phyloP scores from a whole-genome alignment of 352 stramenopile genomes.

The Plasmopara muralis region DNA sequence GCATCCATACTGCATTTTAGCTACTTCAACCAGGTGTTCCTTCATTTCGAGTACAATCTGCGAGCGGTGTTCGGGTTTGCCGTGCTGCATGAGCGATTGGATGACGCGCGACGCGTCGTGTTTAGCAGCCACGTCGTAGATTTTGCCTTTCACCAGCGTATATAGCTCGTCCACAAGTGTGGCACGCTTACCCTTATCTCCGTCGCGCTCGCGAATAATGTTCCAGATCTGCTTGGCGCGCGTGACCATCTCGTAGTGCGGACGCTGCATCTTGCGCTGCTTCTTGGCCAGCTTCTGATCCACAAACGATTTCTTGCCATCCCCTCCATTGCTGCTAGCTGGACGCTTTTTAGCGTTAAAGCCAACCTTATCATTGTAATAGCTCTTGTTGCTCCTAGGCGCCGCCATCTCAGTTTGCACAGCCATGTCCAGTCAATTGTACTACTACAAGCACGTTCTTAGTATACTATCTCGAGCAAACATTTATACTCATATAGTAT shows the following conservation, averaged over 20 bases:
- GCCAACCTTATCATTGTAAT: constrained; percentile 17
- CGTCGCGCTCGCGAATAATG: constrained; percentile 85
- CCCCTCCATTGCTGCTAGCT: constrained; percentile 30
- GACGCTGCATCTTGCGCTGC: constrained; percentile 91
- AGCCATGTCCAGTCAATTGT: constrained; percentile 34
- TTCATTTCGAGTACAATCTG: constrained; percentile 89
- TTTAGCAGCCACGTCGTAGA: constrained; percentile 92
- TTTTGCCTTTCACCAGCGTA: constrained; percentile 89
- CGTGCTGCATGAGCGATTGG: constrained; percentile 93
- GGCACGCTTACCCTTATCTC: constrained; percentile 75
- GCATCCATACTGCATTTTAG: constrained; percentile 96
- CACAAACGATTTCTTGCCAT: constrained; percentile 78
- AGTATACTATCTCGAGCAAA: too few relatives aligned
- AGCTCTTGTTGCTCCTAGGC: constrained; percentile 15
- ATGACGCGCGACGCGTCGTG: constrained; percentile 94
- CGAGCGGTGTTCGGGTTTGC: constrained; percentile 80
- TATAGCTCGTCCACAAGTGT: constrained; percentile 89
- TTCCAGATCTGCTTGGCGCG: constrained; percentile 95
- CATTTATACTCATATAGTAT: too few relatives aligned
- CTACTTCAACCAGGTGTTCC: constrained; percentile 88
- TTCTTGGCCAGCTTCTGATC: constrained; percentile 88
- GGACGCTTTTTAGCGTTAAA: constrained; percentile 63
- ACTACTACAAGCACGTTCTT: not conserved
- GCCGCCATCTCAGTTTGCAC: constrained; percentile 20
- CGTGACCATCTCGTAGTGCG: constrained; percentile 90